Evolutionary conservation across 331 rosid genomes (phyloP).

Genomic region (Rosa hybrid): DNA sequence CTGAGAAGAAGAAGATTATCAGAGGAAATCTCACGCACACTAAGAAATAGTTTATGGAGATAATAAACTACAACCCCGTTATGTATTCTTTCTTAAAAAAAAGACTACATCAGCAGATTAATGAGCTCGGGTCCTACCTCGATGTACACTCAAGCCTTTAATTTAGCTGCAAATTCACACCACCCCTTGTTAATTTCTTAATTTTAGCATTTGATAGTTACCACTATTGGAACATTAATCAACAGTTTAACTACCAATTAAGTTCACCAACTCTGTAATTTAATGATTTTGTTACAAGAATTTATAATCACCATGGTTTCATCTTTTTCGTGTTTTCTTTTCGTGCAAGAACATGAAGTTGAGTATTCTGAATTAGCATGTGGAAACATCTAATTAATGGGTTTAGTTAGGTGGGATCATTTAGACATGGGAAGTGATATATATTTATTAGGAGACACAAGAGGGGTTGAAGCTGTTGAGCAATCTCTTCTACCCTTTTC

Average conservation of each 20-base stretch:
- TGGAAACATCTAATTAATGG: background rate
- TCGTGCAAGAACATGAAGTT: slow-evolving; percentile 4
- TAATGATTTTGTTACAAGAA: background rate
- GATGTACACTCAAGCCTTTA: slow-evolving; percentile 29
- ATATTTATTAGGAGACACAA: slow-evolving; percentile 12
- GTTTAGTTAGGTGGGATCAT: slow-evolving; percentile 12
- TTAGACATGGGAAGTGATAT: background rate
- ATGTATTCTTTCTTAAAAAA: slow-evolving; percentile 41
- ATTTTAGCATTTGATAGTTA: slow-evolving; percentile 14
- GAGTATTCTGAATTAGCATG: slow-evolving; percentile 2
- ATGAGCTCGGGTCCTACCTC: slow-evolving; percentile 59
- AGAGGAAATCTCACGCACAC: slow-evolving; percentile 26
- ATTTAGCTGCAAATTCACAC: slow-evolving; percentile 13
- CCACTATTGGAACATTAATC: background rate
- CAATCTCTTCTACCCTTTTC: slow-evolving; percentile 14
- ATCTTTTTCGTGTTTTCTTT: background rate
- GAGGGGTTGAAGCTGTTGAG: slow-evolving; percentile 16
- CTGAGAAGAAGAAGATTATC: slow-evolving; percentile 37
- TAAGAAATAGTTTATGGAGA: slow-evolving; percentile 23
- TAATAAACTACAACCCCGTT: slow-evolving; percentile 36
- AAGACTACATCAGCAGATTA: slow-evolving; percentile 24
- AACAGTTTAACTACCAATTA: background rate
- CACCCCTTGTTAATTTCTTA: background rate
- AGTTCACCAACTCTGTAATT: slow-evolving; percentile 1
- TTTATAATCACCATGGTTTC: background rate